Evolutionary conservation across 371 early-diverging fungal species (phyloP), one percentile per base, ranked within the genome.

Genomic region (Sporodiniella umbellata): DNA sequence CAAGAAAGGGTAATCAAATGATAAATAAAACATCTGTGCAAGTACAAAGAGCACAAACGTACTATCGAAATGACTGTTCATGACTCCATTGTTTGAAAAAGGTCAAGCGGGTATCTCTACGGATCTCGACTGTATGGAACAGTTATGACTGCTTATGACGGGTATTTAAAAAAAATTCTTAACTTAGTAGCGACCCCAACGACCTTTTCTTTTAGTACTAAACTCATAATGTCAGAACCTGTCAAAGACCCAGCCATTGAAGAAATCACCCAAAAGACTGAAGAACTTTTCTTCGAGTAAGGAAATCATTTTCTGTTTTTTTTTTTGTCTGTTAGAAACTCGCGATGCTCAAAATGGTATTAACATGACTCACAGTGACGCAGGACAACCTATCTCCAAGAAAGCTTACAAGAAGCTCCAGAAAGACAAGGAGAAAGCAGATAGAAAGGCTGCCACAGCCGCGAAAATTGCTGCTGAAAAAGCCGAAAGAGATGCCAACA

Each of bases 341-440:
- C n/a, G n/a, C n/a, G 4, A 40, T 19, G 5, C 35, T 19, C 25
- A 42, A 42, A 35, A 24, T 21, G 10, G 31, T 11, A 43, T 3
- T 22, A 4, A 33, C 4, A 15, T 15, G 39, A 26, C n/a, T n/a
- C 24, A 11, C 53, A 83, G 89, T 54, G 92, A 88, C 48, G 88
- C 89, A 25, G 95, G 95, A 45, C 84, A 95, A 66, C 92, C 95
- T 19, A 75, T 95, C 25, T 91, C 95, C 44, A 90, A 96, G 78
- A 89, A 85, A 61, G 93, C 91, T 12, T 78, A 89, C 52, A 96
- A 96, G 83, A 98, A 98, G 81, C 85, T 89, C 14, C 85, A 90
- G 62, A 93, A 92, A 70, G 90, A 95, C 64, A 77, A 79, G 47
- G 93, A 94, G 67, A 96, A 95, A 85, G 91, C 87, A 45, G 75